A percentile compares a stretch with the other conserved stretches of the same genome.
phyloP scores from a whole-genome alignment of 768 basidiomycete species.

The Mycena sanguinolenta region DNA sequence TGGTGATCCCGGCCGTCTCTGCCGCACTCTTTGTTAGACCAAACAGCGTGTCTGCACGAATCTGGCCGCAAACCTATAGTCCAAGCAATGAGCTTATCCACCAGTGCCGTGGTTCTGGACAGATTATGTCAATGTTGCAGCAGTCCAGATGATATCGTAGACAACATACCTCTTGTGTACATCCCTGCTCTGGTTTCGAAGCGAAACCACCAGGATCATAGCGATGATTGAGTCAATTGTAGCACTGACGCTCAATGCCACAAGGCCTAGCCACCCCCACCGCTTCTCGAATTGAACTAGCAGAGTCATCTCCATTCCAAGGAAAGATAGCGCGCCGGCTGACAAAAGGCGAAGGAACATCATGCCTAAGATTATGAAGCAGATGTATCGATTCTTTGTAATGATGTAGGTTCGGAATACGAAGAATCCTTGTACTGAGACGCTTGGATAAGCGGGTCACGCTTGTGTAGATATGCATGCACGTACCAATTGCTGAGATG shows the following conservation, averaged over 20 bases:
- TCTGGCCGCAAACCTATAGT: constrained; percentile 2
- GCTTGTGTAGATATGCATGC: too few relatives aligned
- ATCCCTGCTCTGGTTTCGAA: too few relatives aligned
- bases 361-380: not conserved
- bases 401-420: not conserved
- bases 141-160: not conserved
- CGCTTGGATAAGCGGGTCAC: not conserved
- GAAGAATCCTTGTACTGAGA: constrained; percentile 5
- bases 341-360: too few relatives aligned
- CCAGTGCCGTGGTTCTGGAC: not conserved
- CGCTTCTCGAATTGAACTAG: too few relatives aligned
- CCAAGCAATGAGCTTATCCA: too few relatives aligned
- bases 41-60: not conserved
- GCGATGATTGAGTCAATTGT: constrained; percentile 1
- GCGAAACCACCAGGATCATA: too few relatives aligned
- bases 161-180: too few relatives aligned
- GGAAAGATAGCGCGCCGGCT: too few relatives aligned
- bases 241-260: not conserved
- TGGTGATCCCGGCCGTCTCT: constrained; percentile 5
- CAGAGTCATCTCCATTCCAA: too few relatives aligned
- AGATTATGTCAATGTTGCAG: not conserved
- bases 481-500: too few relatives aligned
- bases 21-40: not conserved
- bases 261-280: not conserved
- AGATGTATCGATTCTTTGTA: not conserved